These are phyloP conservation scores for Candida loeiensis DNA, from an alignment of 805 yeast species.

Conservation along the genomic window DNA sequence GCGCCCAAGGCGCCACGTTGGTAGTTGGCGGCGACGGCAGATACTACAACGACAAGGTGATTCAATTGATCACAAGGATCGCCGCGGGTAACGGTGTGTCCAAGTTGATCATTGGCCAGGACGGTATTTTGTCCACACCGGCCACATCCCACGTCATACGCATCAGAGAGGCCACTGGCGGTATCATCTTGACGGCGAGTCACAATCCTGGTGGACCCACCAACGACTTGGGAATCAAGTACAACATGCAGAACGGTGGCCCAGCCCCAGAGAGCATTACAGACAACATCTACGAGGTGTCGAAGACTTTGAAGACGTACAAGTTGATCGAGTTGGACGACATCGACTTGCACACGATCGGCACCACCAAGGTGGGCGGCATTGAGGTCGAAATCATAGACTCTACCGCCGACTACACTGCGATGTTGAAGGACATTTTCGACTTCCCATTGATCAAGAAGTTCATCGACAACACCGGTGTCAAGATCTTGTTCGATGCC, in stretches of 20 bases:
- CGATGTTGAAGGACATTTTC: conserved; percentile 77
- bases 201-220: conserved; percentile 98
- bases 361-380: conserved; percentile 46
- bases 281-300: conserved; percentile 71
- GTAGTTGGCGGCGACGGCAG: conserved; percentile 98
- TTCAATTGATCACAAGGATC: conserved; percentile 76
- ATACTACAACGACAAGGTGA: conserved; percentile 76
- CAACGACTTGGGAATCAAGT: conserved; percentile 91
- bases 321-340: conserved; percentile 58
- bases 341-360: conserved; percentile 62
- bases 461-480: conserved; percentile 53
- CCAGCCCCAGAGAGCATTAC: conserved; percentile 98
- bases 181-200: conserved; percentile 92
- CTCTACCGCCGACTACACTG: conserved; percentile 73
- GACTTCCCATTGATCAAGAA: conserved; percentile 77
- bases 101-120: conserved; percentile 80
- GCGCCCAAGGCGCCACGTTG: conserved; percentile 64
- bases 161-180: conserved; percentile 75
- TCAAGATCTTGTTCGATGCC: conserved; percentile 78
- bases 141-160: conserved; percentile 95
- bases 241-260: conserved; percentile 92
- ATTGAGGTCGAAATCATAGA: conserved; percentile 79
- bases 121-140: conserved; percentile 90
- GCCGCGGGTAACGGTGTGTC: conserved; percentile 89
- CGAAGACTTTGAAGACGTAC: conserved; percentile 58